Conservation (phyloP, 345 rosid species). For the Lepidium didymum region DNA sequence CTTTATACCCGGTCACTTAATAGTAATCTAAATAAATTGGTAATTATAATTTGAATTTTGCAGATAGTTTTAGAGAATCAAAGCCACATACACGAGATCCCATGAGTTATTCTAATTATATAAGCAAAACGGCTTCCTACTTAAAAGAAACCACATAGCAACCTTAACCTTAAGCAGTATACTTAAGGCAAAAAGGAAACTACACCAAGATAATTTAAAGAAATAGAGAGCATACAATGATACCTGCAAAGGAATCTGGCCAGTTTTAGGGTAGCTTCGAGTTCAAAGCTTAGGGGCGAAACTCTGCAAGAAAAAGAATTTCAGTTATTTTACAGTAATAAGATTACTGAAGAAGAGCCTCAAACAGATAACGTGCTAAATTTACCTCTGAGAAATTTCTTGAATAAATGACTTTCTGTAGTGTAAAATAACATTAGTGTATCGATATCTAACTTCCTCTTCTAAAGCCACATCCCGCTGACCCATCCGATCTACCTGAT, state of each 20-base stretch:
- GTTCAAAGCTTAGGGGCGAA: slow-evolving; percentile 96
- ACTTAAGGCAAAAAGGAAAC: background rate
- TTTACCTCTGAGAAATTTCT: slow-evolving; percentile 86
- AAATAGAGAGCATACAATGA: slow-evolving; percentile 11
- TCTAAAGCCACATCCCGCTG: slow-evolving; percentile 65
- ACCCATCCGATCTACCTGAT: slow-evolving; percentile 76
- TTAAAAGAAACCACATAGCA: background rate
- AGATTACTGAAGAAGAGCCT: slow-evolving; percentile 2
- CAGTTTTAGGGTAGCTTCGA: slow-evolving; percentile 85
- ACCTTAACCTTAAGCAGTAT: background rate
- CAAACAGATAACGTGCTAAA: background rate
- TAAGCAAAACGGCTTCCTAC: background rate
- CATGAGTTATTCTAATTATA: background rate
- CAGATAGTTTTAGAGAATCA: background rate
- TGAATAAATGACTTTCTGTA: slow-evolving; percentile 92
- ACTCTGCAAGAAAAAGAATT: slow-evolving; percentile 52
- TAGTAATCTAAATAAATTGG: background rate
- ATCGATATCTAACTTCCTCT: slow-evolving; percentile 80
- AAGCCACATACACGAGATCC: background rate
- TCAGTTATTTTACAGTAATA: slow-evolving; percentile 1
- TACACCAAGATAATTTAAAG: background rate
- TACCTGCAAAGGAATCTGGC: slow-evolving; percentile 99
- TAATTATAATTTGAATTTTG: background rate
- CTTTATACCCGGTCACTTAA: background rate
- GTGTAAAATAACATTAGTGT: slow-evolving; percentile 68